Percentiles rank a stretch among this genome's conserved stretches.
These are phyloP conservation scores for Globisporangium spinosum DNA, from an alignment of 352 stramenopile genomes.

Conservation along the genomic window DNA sequence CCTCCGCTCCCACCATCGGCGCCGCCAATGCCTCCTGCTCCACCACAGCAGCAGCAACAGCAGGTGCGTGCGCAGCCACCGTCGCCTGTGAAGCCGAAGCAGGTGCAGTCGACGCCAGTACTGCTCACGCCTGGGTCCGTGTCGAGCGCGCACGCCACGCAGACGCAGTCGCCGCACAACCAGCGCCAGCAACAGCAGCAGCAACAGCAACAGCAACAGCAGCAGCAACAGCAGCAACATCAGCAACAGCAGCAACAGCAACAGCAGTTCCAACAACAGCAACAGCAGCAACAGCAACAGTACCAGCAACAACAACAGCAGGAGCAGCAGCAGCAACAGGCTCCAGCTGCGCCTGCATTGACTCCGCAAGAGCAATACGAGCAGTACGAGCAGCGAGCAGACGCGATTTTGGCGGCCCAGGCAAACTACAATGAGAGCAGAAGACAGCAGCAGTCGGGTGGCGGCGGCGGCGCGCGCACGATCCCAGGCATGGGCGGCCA, in stretches of 20 bases:
- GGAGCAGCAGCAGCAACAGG: slow-evolving; percentile 19
- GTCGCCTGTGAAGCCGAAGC: slow-evolving; percentile 12
- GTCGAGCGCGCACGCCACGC: slow-evolving; percentile 27
- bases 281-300: slow-evolving; percentile 12
- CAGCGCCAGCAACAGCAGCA: slow-evolving; percentile 9
- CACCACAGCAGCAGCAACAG: slow-evolving; percentile 16
- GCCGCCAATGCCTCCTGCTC: slow-evolving; percentile 21
- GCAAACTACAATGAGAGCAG: slow-evolving; percentile 20
- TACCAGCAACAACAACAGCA: background rate
- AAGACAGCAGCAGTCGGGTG: slow-evolving; percentile 17
- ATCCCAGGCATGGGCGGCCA: slow-evolving; percentile 83
- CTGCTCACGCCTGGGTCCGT: slow-evolving; percentile 57
- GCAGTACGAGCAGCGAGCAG: slow-evolving; percentile 21
- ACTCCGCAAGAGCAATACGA: slow-evolving; percentile 17
- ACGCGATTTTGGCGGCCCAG: slow-evolving; percentile 18
- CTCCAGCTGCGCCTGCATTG: slow-evolving; percentile 6
- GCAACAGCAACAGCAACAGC: slow-evolving; percentile 16
- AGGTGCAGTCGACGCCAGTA: slow-evolving; percentile 28
- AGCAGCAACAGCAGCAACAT: slow-evolving; percentile 8
- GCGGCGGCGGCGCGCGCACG: slow-evolving; percentile 35
- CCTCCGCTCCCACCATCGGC: slow-evolving; percentile 20
- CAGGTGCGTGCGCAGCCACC: slow-evolving; percentile 10
- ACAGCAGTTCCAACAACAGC: slow-evolving; percentile 11
- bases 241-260: background rate
- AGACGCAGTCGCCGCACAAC: slow-evolving; percentile 16